These are phyloP conservation scores for Closterium sp. DNA, from an alignment of 139 green algal species.

Conservation along the genomic window DNA sequence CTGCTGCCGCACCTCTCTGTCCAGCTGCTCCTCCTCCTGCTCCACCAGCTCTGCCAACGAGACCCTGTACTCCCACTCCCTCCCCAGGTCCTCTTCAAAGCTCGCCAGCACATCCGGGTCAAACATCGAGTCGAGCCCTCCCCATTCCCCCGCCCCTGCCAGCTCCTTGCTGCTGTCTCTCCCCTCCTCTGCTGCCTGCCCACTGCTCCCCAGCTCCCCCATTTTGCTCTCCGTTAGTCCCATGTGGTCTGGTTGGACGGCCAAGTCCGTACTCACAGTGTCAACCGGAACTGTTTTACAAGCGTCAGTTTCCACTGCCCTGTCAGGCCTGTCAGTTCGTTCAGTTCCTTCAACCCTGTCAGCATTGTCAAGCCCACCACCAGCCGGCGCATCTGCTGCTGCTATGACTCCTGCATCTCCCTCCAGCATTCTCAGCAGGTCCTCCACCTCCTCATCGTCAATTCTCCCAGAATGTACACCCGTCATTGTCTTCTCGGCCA, in stretches of 20 bases:
- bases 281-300: not conserved
- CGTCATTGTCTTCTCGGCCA: not conserved
- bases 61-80: not conserved
- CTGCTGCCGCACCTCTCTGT: not conserved
- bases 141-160: not conserved
- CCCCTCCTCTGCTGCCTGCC: not conserved
- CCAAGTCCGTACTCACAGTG: not conserved
- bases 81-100: not conserved
- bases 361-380: not conserved
- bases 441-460: not conserved
- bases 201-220: not conserved
- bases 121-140: not conserved
- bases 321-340: not conserved
- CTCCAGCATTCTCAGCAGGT: not conserved
- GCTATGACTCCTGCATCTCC: not conserved
- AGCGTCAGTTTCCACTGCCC: not conserved
- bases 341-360: not conserved
- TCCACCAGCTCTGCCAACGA: not conserved
- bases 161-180: not conserved
- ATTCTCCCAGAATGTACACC: not conserved
- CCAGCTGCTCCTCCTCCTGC: not conserved
- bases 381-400: not conserved
- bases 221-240: not conserved
- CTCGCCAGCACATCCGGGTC: not conserved
- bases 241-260: not conserved